These are phyloP conservation scores for Peziza echinospora DNA, from an alignment of 495 filamentous ascomycete species.

Conservation along the genomic window DNA sequence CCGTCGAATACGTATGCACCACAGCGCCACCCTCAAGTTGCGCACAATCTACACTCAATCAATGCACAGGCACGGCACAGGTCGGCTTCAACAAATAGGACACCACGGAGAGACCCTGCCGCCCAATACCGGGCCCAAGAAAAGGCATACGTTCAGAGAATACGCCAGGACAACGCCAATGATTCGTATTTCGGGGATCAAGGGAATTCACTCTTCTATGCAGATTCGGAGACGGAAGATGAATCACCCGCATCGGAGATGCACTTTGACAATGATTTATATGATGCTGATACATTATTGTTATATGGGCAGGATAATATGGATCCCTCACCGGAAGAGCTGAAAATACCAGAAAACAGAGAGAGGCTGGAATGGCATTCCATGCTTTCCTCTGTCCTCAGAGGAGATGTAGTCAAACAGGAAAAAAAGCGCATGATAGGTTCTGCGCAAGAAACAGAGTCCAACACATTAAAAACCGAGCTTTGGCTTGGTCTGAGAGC, in stretches of 20 bases:
- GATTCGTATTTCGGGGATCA: constrained; percentile 51
- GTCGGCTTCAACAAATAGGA: constrained; percentile 28
- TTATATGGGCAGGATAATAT: constrained; percentile 72
- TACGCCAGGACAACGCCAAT: constrained; percentile 47
- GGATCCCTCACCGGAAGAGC: constrained; percentile 68
- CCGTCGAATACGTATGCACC: constrained; percentile 59
- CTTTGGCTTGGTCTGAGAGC: constrained; percentile 79
- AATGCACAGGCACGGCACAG: constrained; percentile 24
- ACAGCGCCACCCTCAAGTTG: constrained; percentile 46
- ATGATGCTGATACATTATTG: constrained; percentile 81
- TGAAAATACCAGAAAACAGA: constrained; percentile 68
- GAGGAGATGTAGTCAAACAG: constrained; percentile 89
- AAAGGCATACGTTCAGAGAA: constrained; percentile 58
- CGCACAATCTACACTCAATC: constrained; percentile 18
- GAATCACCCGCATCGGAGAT: constrained; percentile 69
- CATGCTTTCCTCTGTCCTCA: constrained; percentile 87
- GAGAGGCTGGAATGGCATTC: constrained; percentile 94
- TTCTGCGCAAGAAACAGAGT: constrained; percentile 47
- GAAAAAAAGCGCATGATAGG: constrained; percentile 91
- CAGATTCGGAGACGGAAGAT: constrained; percentile 74
- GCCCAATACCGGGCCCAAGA: constrained; percentile 65
- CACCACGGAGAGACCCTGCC: constrained; percentile 43
- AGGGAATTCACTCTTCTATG: constrained; percentile 26
- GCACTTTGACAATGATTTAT: constrained; percentile 59
- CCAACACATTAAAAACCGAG: constrained; percentile 51